Conservation (phyloP, 1,284 basidiomycete genomes). For the Trichosporon asahii region DNA sequence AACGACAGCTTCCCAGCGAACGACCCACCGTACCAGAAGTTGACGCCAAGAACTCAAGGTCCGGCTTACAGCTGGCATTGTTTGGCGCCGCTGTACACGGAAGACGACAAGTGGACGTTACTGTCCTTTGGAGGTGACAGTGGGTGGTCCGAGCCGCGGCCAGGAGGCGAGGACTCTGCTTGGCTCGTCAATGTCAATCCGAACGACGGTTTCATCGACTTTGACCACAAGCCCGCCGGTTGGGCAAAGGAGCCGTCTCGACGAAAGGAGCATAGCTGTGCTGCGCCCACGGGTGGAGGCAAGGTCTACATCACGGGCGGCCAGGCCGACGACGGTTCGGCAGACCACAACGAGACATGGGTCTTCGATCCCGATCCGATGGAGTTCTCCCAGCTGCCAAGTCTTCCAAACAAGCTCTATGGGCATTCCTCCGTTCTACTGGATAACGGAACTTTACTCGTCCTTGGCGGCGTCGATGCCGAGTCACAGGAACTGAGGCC, state of each 20-base stretch:
- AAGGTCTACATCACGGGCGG: slow-evolving; percentile 69
- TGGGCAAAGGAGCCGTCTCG: slow-evolving; percentile 69
- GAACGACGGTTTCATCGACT: slow-evolving; percentile 11
- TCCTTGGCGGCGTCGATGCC: slow-evolving; percentile 68
- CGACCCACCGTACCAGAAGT: slow-evolving; percentile 59
- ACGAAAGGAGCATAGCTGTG: slow-evolving; percentile 65
- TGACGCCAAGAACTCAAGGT: slow-evolving; percentile 42
- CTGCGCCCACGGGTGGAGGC: slow-evolving; percentile 55
- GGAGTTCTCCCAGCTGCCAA: slow-evolving; percentile 59
- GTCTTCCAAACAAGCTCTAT: slow-evolving; percentile 64
- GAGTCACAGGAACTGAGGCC: slow-evolving; percentile 53
- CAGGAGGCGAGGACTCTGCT: slow-evolving; percentile 64
- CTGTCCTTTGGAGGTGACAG: slow-evolving; percentile 73
- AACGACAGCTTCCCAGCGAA: slow-evolving; percentile 59
- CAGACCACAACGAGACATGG: slow-evolving; percentile 61
- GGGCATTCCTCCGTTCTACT: slow-evolving; percentile 69
- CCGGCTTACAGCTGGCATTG: slow-evolving; percentile 76
- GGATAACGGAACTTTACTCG: slow-evolving; percentile 64
- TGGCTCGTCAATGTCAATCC: slow-evolving; percentile 54
- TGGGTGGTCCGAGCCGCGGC: slow-evolving; percentile 56
- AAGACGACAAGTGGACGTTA: slow-evolving; percentile 45
- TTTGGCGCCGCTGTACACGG: slow-evolving; percentile 62
- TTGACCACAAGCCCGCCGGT: slow-evolving; percentile 53
- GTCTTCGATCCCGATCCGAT: slow-evolving; percentile 58
- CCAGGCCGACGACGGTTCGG: slow-evolving; percentile 70